Evolutionary conservation across 1,139 yeast species (phyloP).

Genomic region (Scheffersomyces insectosa): DNA sequence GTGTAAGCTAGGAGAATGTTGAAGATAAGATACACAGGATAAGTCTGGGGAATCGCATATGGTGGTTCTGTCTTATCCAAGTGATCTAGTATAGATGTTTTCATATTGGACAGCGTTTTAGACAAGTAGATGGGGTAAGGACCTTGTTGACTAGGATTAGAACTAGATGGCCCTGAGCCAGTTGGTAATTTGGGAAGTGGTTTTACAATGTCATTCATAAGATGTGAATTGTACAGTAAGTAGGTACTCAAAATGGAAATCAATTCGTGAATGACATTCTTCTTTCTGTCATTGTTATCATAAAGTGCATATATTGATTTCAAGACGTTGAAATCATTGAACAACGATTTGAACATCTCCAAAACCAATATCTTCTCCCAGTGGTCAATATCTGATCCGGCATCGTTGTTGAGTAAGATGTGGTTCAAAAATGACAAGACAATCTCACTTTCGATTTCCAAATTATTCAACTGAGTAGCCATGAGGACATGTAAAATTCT

Average conservation of each 20-base stretch:
- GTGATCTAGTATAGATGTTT: conserved; percentile 65
- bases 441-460: conserved; percentile 79
- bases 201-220: conserved; percentile 38
- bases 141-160: conserved; percentile 4
- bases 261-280: conserved; percentile 62
- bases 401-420: conserved; percentile 40
- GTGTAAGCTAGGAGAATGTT: conserved; percentile 55
- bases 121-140: conserved; percentile 19
- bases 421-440: conserved; percentile 74
- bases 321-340: conserved; percentile 56
- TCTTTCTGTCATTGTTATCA: conserved; percentile 59
- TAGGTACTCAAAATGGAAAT: conserved; percentile 43
- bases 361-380: conserved; percentile 78
- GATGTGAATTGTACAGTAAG: conserved; percentile 27
- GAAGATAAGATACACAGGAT: conserved; percentile 60
- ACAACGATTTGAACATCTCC: conserved; percentile 67
- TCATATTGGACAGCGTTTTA: conserved; percentile 33
- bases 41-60: conserved; percentile 60
- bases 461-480: conserved; percentile 55
- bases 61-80: conserved; percentile 76
- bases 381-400: conserved; percentile 11
- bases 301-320: conserved; percentile 58
- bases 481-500: conserved; percentile 66
- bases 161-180: conserved; percentile 1
- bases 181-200: conserved; percentile 17